Conservation (phyloP, 805 yeast genomes). For the Clavispora asparagi region DNA sequence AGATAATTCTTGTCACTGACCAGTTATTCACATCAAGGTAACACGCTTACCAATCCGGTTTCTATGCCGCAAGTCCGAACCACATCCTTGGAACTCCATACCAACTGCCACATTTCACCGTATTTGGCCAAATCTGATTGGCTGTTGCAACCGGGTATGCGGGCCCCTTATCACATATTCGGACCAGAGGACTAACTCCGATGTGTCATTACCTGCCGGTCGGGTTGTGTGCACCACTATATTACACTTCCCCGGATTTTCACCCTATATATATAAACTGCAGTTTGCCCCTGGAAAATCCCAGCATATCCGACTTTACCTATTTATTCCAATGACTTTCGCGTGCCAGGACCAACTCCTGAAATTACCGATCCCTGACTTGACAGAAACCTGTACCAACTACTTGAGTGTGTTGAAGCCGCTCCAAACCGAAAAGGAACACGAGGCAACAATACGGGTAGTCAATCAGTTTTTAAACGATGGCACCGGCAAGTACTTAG, state of each 20-base stretch:
- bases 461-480: slow-evolving; percentile 51
- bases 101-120: no score
- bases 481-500: slow-evolving; percentile 51
- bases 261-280: slow-evolving; percentile 6
- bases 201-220: neutral
- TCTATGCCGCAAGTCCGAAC: no score
- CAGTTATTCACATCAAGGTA: no score
- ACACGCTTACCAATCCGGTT: no score
- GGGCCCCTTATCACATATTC: slow-evolving; percentile 1
- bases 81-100: no score
- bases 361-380: slow-evolving; percentile 77
- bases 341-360: slow-evolving; percentile 53
- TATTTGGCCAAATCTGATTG: neutral
- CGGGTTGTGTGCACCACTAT: neutral
- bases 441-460: slow-evolving; percentile 52
- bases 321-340: slow-evolving; percentile 33
- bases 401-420: slow-evolving; percentile 71
- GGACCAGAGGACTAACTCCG: slow-evolving; percentile 1
- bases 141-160: neutral
- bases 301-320: neutral
- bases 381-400: slow-evolving; percentile 58
- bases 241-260: slow-evolving; percentile 14
- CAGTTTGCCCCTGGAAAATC: neutral
- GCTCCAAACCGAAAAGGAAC: slow-evolving; percentile 73
- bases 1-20: neutral